phyloP scores from a whole-genome alignment of 179 eudicot genomes.

The Silene noctiflora region DNA sequence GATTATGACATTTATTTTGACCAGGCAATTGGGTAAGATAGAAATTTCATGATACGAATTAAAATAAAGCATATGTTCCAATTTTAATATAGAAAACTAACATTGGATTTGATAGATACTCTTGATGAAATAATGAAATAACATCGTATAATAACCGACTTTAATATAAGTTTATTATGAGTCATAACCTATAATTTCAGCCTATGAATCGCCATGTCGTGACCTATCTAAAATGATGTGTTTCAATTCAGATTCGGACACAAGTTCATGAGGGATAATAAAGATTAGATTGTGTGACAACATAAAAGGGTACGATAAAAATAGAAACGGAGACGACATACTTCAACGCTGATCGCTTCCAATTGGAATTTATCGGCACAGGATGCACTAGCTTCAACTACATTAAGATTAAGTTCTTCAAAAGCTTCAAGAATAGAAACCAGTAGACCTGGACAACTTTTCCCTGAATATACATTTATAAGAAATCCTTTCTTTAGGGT shows the following conservation, averaged over 20 bases:
- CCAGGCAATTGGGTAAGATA: too few species aligned
- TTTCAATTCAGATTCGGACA: background rate
- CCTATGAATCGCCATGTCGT: too few species aligned
- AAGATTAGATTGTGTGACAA: background rate
- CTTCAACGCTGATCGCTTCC: constrained; percentile 62
- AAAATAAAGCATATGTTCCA: too few species aligned
- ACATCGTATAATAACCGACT: background rate
- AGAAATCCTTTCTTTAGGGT: constrained; percentile 70
- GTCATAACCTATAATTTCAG: too few species aligned
- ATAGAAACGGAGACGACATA: constrained; percentile 22
- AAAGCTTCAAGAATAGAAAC: constrained; percentile 60
- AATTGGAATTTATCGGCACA: constrained; percentile 58
- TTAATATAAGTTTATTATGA: background rate
- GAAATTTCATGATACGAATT: too few species aligned
- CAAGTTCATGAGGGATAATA: background rate
- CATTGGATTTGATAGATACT: too few species aligned
- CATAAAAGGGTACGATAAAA: background rate
- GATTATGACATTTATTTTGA: too few species aligned
- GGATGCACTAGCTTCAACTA: constrained; percentile 72
- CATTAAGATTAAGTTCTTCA: constrained; percentile 65
- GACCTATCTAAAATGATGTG: too few species aligned
- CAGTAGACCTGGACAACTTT: constrained; percentile 58
- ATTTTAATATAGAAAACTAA: too few species aligned
- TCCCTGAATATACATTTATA: constrained; percentile 54
- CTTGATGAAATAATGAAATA: too few species aligned